Evolutionary conservation across 805 yeast species (phyloP).

Genomic region (Kazachstania africana): DNA sequence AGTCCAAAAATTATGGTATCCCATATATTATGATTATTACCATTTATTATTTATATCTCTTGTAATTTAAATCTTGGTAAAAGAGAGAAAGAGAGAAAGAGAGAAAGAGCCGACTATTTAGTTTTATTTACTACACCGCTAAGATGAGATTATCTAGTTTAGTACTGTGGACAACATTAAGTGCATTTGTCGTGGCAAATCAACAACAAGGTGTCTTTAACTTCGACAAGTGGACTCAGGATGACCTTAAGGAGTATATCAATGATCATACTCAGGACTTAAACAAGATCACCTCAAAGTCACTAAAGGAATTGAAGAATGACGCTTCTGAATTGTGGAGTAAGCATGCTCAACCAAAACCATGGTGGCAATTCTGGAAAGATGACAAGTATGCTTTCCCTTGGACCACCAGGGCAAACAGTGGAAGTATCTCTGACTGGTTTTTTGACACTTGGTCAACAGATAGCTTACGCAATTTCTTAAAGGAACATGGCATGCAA

Average conservation of each 20-base stretch:
- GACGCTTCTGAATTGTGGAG: constrained; percentile 15
- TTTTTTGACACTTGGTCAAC: constrained; percentile 43
- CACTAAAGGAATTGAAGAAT: constrained; percentile 16
- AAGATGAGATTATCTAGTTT: background rate
- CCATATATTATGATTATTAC: too few species aligned
- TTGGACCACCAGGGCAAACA: background rate
- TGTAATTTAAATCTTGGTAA: too few species aligned
- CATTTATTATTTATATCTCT: too few species aligned
- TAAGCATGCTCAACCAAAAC: constrained; percentile 12
- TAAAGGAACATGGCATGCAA: constrained; percentile 33
- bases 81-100: too few species aligned
- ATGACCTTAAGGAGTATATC: constrained; percentile 27
- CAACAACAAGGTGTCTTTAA: constrained; percentile 3
- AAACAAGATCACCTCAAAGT: constrained; percentile 10
- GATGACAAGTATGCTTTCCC: constrained; percentile 12
- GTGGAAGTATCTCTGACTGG: constrained; percentile 29
- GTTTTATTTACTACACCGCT: too few species aligned
- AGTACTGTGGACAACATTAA: background rate
- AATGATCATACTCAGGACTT: constrained; percentile 21
- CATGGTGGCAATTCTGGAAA: constrained; percentile 24
- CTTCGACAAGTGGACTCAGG: constrained; percentile 24
- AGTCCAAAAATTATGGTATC: too few species aligned
- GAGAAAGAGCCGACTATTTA: too few species aligned
- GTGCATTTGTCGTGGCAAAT: background rate
- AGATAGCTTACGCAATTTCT: constrained; percentile 38